Percentiles rank a stretch among this genome's conserved stretches.
phyloP scores from a whole-genome alignment of 2,329 filamentous ascomycete species.

The Aspergillus sp. region DNA sequence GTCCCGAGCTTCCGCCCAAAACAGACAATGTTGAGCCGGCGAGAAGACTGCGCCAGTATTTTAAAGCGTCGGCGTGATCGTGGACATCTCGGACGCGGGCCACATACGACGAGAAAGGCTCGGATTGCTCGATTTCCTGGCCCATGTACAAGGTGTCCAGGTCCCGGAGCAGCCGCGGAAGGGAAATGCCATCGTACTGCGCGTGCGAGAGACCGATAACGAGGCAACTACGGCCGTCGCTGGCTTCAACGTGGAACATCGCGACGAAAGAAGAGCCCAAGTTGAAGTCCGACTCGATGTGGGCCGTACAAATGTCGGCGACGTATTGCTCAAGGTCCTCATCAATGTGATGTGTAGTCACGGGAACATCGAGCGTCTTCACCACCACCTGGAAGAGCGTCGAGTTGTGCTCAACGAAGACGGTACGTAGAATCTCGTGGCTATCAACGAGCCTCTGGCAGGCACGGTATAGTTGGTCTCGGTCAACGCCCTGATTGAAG shows the following conservation, averaged over 20 bases:
- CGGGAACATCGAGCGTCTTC: conserved; percentile 46
- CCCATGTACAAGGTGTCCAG: conserved; percentile 53
- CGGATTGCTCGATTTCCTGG: conserved; percentile 26
- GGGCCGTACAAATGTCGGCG: conserved; percentile 50
- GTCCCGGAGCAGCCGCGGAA: conserved; percentile 59
- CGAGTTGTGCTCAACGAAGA: conserved; percentile 57
- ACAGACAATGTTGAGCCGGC: conserved; percentile 49
- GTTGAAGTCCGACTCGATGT: conserved; percentile 54
- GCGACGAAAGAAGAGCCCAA: conserved; percentile 59
- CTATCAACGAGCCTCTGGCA: conserved; percentile 50
- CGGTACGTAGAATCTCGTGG: conserved; percentile 64
- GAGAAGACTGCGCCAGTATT: conserved; percentile 54
- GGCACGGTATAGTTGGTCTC: conserved; percentile 42
- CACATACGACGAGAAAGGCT: conserved; percentile 46
- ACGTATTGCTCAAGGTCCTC: conserved; percentile 49
- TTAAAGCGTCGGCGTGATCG: conserved; percentile 48
- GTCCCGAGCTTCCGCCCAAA: conserved; percentile 15
- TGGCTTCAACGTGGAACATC: conserved; percentile 49
- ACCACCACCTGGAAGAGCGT: conserved; percentile 57
- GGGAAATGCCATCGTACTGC: conserved; percentile 66
- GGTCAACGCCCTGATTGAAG: conserved; percentile 52
- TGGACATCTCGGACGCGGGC: conserved; percentile 27
- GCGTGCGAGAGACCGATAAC: conserved; percentile 62
- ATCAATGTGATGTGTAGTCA: conserved; percentile 50
- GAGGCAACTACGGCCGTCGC: conserved; percentile 37